Percentiles rank a stretch among this genome's conserved stretches.
These are phyloP conservation scores for Neurospora sp. DNA, from an alignment of 2,329 filamentous ascomycete genomes.

Conservation along the genomic window DNA sequence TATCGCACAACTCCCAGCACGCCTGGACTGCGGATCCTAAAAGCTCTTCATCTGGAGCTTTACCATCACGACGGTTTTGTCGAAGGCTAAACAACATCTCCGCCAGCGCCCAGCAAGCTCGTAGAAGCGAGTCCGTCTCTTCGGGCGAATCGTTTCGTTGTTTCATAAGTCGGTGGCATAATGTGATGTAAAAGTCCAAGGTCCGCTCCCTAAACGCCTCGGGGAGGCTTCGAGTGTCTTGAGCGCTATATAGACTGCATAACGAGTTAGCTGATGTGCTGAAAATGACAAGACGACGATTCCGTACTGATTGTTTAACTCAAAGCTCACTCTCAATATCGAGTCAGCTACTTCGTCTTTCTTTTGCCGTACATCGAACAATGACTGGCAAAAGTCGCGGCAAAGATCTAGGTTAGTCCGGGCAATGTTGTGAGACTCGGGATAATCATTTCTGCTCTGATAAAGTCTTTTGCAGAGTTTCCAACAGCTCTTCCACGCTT, in stretches of 20 bases:
- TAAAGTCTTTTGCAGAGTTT: constrained; percentile 84
- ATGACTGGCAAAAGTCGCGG: constrained; percentile 80
- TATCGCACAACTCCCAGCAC: constrained; percentile 89
- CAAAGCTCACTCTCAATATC: constrained; percentile 82
- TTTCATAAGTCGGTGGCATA: constrained; percentile 96
- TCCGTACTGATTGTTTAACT: constrained; percentile 78
- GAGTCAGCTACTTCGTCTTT: constrained; percentile 76
- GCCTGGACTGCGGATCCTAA: constrained; percentile 82
- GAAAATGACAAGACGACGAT: neutral
- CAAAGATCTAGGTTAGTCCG: constrained; percentile 74
- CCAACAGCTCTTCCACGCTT: constrained; percentile 92
- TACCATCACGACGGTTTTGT: constrained; percentile 68
- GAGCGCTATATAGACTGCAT: constrained; percentile 70
- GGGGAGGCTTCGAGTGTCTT: constrained; percentile 67
- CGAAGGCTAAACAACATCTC: constrained; percentile 89
- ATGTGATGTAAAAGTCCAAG: constrained; percentile 84
- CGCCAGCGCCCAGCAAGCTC: constrained; percentile 80
- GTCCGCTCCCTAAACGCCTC: constrained; percentile 84
- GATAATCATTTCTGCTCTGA: constrained; percentile 63
- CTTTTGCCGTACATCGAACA: constrained; percentile 76
- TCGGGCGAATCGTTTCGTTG: constrained; percentile 68
- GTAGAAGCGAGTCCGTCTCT: constrained; percentile 74
- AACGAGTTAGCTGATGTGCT: neutral
- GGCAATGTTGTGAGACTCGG: constrained; percentile 51
- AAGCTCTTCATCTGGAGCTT: constrained; percentile 68